Evolutionary conservation across 805 yeast species (phyloP).

Genomic region (Metschnikowia noctiluminum): DNA sequence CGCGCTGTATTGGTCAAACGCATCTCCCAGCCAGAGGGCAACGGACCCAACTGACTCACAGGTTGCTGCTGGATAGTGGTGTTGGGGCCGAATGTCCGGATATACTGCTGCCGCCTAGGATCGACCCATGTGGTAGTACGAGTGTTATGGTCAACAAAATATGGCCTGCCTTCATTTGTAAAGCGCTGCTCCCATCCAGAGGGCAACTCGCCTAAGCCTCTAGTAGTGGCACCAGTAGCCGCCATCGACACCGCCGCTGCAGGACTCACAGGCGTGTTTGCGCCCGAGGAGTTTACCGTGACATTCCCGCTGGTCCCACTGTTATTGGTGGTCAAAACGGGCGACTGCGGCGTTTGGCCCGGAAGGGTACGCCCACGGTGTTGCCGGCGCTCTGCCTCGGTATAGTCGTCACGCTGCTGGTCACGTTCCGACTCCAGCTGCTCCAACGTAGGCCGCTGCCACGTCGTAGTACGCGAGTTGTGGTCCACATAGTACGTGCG

Average conservation of each 20-base stretch:
- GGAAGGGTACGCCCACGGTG: conserved; percentile 90
- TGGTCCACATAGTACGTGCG: conserved; percentile 98
- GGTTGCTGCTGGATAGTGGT: conserved; percentile 97
- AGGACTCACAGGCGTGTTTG: conserved; percentile 54
- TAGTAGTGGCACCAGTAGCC: conserved; percentile 83
- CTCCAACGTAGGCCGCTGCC: conserved; percentile 92
- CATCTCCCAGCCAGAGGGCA: conserved; percentile 99
- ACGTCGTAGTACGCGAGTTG: conserved; percentile 96
- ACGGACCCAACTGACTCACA: conserved; percentile 93
- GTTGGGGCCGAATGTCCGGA: conserved; percentile 86
- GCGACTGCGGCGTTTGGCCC: conserved; percentile 45
- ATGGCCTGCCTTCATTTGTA: conserved; percentile 97
- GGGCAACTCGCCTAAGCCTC: conserved; percentile 95
- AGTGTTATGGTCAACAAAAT: conserved; percentile 98
- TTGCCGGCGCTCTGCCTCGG: conserved; percentile 87
- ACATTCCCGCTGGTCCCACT: conserved; percentile 38
- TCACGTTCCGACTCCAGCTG: conserved; percentile 70
- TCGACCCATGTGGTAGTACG: conserved; percentile 99
- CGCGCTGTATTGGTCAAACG: conserved; percentile 97
- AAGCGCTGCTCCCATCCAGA: conserved; percentile 99
- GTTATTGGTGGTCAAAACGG: conserved; percentile 20
- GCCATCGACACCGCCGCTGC: conserved; percentile 68
- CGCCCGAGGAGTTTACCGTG: conserved; percentile 43
- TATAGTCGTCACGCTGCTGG: conserved; percentile 59
- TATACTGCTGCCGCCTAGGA: conserved; percentile 98